These are phyloP conservation scores for Williopsis jadinii DNA, from an alignment of 1,139 yeast species.

Conservation along the genomic window DNA sequence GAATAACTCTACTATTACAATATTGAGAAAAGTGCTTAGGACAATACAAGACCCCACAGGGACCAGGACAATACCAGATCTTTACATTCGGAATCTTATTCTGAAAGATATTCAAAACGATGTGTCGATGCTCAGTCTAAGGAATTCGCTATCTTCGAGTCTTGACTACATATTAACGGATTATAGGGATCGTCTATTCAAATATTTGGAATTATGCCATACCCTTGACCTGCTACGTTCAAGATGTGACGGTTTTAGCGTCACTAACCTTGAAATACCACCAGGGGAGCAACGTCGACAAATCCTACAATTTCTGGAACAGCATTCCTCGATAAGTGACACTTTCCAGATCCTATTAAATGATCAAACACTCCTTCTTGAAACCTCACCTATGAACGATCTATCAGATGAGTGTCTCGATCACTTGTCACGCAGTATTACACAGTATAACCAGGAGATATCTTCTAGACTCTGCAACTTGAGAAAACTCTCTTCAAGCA, in stretches of 20 bases:
- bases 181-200: slow-evolving; percentile 24
- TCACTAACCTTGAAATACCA: slow-evolving; percentile 6
- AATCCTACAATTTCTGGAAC: slow-evolving; percentile 5
- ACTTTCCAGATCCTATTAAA: slow-evolving; percentile 19
- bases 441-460: slow-evolving; percentile 12
- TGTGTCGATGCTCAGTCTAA: slow-evolving; percentile 26
- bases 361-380: slow-evolving; percentile 19
- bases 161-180: slow-evolving; percentile 24
- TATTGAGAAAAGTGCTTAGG: slow-evolving; percentile 25
- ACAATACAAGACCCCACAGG: slow-evolving; percentile 30
- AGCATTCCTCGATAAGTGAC: slow-evolving; percentile 11
- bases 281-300: slow-evolving; percentile 4
- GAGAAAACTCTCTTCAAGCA: slow-evolving; percentile 6
- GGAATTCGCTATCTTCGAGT: slow-evolving; percentile 25
- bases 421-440: slow-evolving; percentile 9
- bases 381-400: slow-evolving; percentile 19
- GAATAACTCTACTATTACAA: slow-evolving; percentile 25
- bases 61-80: slow-evolving; percentile 30
- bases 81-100: slow-evolving; percentile 30
- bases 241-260: slow-evolving; percentile 6
- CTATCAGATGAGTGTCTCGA: slow-evolving; percentile 19
- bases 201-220: slow-evolving; percentile 19
- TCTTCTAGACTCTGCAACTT: slow-evolving; percentile 4
- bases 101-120: slow-evolving; percentile 23
- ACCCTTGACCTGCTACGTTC: slow-evolving; percentile 12